These are phyloP conservation scores for Suhomyces choctaworum DNA, from an alignment of 1,139 yeast genomes.

Conservation along the genomic window DNA sequence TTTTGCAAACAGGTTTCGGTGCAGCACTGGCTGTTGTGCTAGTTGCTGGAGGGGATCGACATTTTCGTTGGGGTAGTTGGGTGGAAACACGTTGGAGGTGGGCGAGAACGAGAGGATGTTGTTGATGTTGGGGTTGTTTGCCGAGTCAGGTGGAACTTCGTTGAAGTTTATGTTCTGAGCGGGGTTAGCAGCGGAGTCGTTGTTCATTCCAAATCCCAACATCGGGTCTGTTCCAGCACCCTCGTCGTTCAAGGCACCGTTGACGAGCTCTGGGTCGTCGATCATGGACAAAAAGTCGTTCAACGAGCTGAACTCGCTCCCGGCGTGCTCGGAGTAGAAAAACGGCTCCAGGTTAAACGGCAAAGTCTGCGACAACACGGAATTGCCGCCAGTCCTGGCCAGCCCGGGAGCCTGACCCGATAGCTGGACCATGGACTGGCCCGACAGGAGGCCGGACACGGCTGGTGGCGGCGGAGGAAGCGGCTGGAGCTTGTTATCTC, in stretches of 20 bases:
- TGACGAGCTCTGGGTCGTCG: slow-evolving; percentile 74
- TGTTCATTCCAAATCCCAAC: slow-evolving; percentile 18
- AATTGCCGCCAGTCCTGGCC: slow-evolving; percentile 21
- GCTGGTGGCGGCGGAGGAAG: slow-evolving; percentile 11
- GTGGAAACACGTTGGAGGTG: slow-evolving; percentile 24
- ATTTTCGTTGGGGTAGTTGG: slow-evolving; percentile 20
- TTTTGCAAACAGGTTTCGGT: slow-evolving; percentile 10
- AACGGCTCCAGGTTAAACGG: slow-evolving; percentile 68
- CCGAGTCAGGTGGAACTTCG: slow-evolving; percentile 1
- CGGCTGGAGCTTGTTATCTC: slow-evolving; percentile 11
- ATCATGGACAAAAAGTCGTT: slow-evolving; percentile 89
- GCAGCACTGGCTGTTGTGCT: slow-evolving; percentile 10
- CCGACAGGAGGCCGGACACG: slow-evolving; percentile 3
- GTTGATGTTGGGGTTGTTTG: slow-evolving; percentile 19
- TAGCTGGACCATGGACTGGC: slow-evolving; percentile 12
- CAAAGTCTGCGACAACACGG: slow-evolving; percentile 45
- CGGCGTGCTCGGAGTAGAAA: slow-evolving; percentile 89
- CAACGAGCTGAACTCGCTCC: slow-evolving; percentile 86
- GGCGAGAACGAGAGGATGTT: slow-evolving; percentile 36
- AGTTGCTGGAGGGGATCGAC: slow-evolving; percentile 13
- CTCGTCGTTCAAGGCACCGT: slow-evolving; percentile 48
- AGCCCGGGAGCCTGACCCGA: slow-evolving; percentile 10
- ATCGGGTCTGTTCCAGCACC: slow-evolving; percentile 26
- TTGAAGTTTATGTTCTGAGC: slow-evolving; percentile 1
- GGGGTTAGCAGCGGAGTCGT: not conserved